Percentiles rank a stretch among this genome's conserved stretches.
Evolutionary conservation across 192 early-diverging fungal genomes (phyloP).

Genomic region (Jimgerdemannia flammicorona): DNA sequence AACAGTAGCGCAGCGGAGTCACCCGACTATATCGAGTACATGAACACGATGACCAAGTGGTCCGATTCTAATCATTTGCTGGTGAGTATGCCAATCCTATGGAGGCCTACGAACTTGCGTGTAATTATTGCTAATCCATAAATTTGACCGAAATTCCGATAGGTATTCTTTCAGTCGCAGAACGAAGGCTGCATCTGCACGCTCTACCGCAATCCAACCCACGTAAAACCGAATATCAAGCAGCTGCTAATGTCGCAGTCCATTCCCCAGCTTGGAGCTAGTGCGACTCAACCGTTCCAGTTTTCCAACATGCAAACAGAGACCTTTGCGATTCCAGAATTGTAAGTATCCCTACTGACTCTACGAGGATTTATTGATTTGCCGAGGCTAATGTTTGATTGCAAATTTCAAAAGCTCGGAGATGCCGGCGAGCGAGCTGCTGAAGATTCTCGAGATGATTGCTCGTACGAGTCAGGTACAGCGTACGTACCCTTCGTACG

Average conservation of each 20-base stretch:
- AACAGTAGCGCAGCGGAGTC: neutral
- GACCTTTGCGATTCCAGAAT: neutral
- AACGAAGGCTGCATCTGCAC: conserved; percentile 11
- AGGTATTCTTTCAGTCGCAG: conserved; percentile 20
- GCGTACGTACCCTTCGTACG: conserved; percentile 1
- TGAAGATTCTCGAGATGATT: conserved; percentile 6
- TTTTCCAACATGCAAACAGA: neutral
- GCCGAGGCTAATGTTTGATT: conserved; percentile 5
- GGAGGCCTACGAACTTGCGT: neutral
- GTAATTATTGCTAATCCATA: neutral
- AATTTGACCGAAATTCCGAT: neutral
- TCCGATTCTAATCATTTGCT: conserved; percentile 20
- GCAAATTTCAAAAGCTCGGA: conserved; percentile 3
- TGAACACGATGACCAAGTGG: conserved; percentile 9
- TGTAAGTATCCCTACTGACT: neutral
- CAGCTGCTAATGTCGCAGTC: neutral
- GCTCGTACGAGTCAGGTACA: conserved; percentile 7
- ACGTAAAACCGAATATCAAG: neutral
- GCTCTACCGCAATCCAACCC: conserved; percentile 5
- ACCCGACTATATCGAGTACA: neutral
- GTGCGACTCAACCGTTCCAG: neutral
- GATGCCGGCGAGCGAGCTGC: neutral
- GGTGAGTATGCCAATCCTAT: neutral
- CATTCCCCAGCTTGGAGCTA: neutral
- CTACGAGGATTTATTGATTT: neutral